Evolutionary conservation across 1,284 basidiomycete species (phyloP).

Genomic region (Rhodofomes roseus): DNA sequence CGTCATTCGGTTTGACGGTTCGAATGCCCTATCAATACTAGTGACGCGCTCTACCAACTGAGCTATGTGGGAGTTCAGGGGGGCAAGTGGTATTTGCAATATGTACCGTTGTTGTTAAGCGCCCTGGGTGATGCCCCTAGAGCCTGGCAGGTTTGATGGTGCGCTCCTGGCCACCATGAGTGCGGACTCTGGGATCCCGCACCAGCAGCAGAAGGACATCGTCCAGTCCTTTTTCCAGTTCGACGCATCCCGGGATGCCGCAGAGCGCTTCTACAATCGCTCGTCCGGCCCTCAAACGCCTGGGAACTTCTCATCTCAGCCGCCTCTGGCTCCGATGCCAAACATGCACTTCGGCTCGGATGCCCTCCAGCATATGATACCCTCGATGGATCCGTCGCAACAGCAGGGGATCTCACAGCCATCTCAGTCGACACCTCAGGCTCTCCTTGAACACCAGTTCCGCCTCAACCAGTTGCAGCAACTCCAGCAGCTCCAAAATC

Average conservation of each 20-base stretch:
- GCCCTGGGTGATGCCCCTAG: background rate
- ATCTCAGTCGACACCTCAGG: slow-evolving; percentile 33
- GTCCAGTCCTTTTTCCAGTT: slow-evolving; percentile 40
- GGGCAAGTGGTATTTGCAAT: background rate
- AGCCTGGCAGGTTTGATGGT: background rate
- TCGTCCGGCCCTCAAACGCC: slow-evolving; percentile 18
- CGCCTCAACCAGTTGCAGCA: slow-evolving; percentile 72
- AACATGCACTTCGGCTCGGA: slow-evolving; percentile 39
- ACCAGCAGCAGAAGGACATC: slow-evolving; percentile 39
- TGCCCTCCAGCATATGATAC: slow-evolving; percentile 47
- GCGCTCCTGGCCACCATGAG: slow-evolving; percentile 7
- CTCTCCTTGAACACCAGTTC: slow-evolving; percentile 58
- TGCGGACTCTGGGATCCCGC: slow-evolving; percentile 15
- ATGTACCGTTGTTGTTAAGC: background rate
- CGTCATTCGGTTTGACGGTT: slow-evolving; percentile 27
- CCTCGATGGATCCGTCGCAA: slow-evolving; percentile 30
- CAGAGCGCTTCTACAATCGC: slow-evolving; percentile 17
- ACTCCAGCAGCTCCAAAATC: slow-evolving; percentile 72
- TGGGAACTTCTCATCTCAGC: slow-evolving; percentile 21
- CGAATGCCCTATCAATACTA: slow-evolving; percentile 39
- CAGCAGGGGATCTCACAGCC: slow-evolving; percentile 11
- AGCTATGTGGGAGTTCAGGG: slow-evolving; percentile 37
- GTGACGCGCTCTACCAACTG: slow-evolving; percentile 61
- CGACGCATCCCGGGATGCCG: slow-evolving; percentile 16
- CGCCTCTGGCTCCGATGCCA: slow-evolving; percentile 17